Base-by-base conservation (phyloP, 768 basidiomycete species). In the Termitomyces sp. region DNA sequence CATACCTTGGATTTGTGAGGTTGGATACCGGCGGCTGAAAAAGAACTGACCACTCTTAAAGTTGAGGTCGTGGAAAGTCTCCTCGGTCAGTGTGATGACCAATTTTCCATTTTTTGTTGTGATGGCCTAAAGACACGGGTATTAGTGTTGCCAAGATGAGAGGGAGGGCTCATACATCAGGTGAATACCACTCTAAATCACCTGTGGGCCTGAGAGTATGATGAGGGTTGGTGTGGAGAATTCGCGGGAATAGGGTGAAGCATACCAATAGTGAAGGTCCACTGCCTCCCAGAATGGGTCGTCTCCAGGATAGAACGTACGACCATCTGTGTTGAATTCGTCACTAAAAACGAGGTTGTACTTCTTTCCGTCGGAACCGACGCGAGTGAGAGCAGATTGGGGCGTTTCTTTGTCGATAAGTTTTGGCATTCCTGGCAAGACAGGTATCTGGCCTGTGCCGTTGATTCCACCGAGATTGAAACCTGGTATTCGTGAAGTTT, bases 381-480 rank as follows among this genome's bases (percentile, higher is more conserved):
- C 80, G 11, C 85, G 78, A 35, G 82, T 80, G 55, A 72, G 68
- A 8, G 74, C 87, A 11, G 72, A 68, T 2, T 69, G 46, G 1
- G 90, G 91, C 0, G 96, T 98, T 31, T 85, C 87, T 2, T 63
- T 53, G 71, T 99, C 96, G 63, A 98, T 81, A 33, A 97, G 70
- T 1, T 61, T 69, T 0, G 85, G 87, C 57, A 94, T 69, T 55
- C 82, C 80, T 4, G 84, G 78, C 2, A 95, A 79, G 51, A 75
- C 69, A 1, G 95, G 93, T 33, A 98, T 85, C 71, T 98, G 95
- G 2, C 96, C 96, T 0, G 88, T 78, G 15, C 73, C 81, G 64
- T 98, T 98, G 62, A 91, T 86, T 3, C 89, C 89, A 19, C 94
- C 95, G n/a, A 95, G 76, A 68, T 95, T 95, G 71, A 84, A 94